Evolutionary conservation across 106 monocot species (phyloP).

Genomic region (Ottelia alismoides): DNA sequence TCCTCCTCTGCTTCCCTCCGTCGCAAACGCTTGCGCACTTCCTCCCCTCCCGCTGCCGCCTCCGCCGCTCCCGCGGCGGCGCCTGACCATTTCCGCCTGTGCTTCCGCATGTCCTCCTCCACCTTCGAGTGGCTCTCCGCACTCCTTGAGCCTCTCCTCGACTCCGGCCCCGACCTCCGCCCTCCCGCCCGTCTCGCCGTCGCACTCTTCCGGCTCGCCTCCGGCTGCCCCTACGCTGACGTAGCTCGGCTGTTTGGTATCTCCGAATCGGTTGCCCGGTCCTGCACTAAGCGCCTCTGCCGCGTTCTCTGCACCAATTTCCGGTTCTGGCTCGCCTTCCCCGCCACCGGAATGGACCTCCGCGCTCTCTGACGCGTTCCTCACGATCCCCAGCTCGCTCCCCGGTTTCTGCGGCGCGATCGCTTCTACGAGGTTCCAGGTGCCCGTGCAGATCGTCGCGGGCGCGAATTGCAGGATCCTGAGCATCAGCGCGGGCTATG

Average conservation of each 20-base stretch:
- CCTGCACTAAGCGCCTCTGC: constrained; percentile 51
- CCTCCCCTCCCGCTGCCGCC: not conserved
- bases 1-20: constrained; percentile 3
- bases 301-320: constrained; percentile 82
- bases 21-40: constrained; percentile 3
- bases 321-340: constrained; percentile 78
- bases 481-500: constrained; percentile 29
- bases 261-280: constrained; percentile 31
- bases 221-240: constrained; percentile 38
- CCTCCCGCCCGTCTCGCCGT: constrained; percentile 33
- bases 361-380: constrained; percentile 13
- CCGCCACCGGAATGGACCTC: constrained; percentile 14
- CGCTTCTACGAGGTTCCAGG: constrained; percentile 22
- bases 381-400: constrained; percentile 8
- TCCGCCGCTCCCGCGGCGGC: not conserved
- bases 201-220: constrained; percentile 37
- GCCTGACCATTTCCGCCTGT: constrained; percentile 31
- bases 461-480: constrained; percentile 35
- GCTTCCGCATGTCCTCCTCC: constrained; percentile 40
- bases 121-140: constrained; percentile 69
- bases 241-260: constrained; percentile 40
- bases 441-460: constrained; percentile 38
- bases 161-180: constrained; percentile 17
- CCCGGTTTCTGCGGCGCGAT: constrained; percentile 58
- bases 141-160: constrained; percentile 80